These are phyloP conservation scores for Vigna hirtella DNA, from an alignment of 306 rosid genomes.

Conservation along the genomic window DNA sequence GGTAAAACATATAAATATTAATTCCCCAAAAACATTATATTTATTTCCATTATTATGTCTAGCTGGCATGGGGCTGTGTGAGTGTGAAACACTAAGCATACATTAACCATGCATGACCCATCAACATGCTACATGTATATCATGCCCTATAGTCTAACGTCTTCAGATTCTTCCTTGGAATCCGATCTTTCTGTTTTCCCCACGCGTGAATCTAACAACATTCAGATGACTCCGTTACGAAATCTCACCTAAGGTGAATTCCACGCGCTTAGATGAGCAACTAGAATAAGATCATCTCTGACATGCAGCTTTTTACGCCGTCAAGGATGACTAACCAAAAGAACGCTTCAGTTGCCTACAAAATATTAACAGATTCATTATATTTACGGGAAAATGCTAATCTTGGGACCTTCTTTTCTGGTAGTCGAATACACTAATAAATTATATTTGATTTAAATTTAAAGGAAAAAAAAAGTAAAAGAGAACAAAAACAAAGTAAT, in stretches of 20 bases:
- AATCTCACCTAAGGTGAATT: not conserved
- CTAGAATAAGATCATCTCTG: not conserved
- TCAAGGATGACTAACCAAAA: not conserved
- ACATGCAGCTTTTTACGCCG: constrained; percentile 21
- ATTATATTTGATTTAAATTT: not conserved
- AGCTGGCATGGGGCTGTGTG: constrained; percentile 34
- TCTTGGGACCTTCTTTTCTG: too few relatives aligned
- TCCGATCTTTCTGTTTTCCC: not conserved
- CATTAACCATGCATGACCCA: constrained; percentile 14
- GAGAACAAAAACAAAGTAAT: too few relatives aligned
- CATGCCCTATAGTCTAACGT: not conserved
- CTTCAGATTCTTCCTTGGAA: not conserved
- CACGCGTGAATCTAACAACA: constrained; percentile 1
- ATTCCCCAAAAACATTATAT: not conserved
- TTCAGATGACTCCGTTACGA: not conserved
- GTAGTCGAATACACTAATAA: not conserved
- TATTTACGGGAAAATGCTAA: not conserved
- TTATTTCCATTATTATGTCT: not conserved
- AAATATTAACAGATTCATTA: not conserved
- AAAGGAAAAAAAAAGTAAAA: too few relatives aligned
- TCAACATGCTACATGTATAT: constrained; percentile 2
- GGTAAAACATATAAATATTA: constrained; percentile 43
- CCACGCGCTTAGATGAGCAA: not conserved
- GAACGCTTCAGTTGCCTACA: not conserved
- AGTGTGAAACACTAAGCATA: not conserved